Conservation (phyloP, 1,284 basidiomycete species). For the Waitea zeae region DNA sequence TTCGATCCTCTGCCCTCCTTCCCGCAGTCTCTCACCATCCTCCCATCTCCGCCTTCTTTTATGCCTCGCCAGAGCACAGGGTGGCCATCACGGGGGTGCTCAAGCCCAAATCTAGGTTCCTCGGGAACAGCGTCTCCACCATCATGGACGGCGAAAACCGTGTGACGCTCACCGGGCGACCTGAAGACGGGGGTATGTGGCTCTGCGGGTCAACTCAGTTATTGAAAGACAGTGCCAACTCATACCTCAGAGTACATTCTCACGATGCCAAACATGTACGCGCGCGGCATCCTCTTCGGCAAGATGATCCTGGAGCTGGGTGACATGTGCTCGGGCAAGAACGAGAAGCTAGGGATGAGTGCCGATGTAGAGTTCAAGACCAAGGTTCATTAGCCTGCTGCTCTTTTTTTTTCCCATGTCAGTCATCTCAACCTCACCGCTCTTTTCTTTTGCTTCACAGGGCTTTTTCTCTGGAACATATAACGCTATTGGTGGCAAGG, state of each 20-base stretch:
- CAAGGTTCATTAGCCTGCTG: constrained; percentile 35
- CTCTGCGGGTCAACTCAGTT: too few relatives aligned
- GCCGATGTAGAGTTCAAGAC: constrained; percentile 97
- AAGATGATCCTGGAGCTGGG: constrained; percentile 98
- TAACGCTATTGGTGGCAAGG: constrained; percentile 76
- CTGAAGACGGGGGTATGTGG: constrained; percentile 70
- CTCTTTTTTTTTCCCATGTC: too few relatives aligned
- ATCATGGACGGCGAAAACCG: constrained; percentile 95
- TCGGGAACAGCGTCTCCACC: constrained; percentile 92
- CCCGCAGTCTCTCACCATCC: constrained; percentile 93
- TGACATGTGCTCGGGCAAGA: constrained; percentile 77
- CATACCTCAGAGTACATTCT: constrained; percentile 53
- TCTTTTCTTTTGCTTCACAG: constrained; percentile 18
- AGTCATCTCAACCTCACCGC: background rate
- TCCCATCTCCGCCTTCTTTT: constrained; percentile 94
- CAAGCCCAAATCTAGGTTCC: constrained; percentile 88
- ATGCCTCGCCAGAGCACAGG: constrained; percentile 84
- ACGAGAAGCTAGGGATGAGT: constrained; percentile 56
- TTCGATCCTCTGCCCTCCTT: constrained; percentile 17
- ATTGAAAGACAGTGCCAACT: background rate
- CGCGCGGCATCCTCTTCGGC: constrained; percentile 91
- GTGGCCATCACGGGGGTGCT: constrained; percentile 82
- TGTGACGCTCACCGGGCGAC: constrained; percentile 62
- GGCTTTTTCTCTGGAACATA: constrained; percentile 97
- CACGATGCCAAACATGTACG: constrained; percentile 97